A percentile compares a stretch with the other conserved stretches of the same genome.
phyloP scores from a whole-genome alignment of 2,329 filamentous ascomycete species.

The Phaeosphaeria sp. region DNA sequence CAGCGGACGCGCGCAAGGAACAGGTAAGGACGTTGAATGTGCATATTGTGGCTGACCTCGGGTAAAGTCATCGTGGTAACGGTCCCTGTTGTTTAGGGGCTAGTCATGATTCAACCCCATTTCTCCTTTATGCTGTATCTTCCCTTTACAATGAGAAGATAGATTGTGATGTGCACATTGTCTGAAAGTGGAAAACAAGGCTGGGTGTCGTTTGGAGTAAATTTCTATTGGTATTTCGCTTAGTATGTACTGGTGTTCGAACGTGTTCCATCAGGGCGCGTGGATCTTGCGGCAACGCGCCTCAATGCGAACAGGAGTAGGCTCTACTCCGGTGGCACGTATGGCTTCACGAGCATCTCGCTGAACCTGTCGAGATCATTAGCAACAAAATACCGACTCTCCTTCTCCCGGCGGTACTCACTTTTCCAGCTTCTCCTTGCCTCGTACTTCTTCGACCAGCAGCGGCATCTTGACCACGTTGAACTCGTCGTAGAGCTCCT shows the following conservation, averaged over 20 bases:
- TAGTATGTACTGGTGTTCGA: neutral
- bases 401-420: slow-evolving; percentile 33
- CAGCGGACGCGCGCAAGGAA: slow-evolving; percentile 22
- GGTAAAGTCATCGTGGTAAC: neutral
- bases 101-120: neutral
- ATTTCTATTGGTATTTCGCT: neutral
- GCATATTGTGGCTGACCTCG: neutral
- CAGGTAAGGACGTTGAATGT: slow-evolving; percentile 9
- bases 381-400: slow-evolving; percentile 5
- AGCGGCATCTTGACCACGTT: slow-evolving; percentile 99
- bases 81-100: neutral
- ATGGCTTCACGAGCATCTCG: slow-evolving; percentile 81
- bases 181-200: neutral
- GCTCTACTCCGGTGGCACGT: slow-evolving; percentile 66
- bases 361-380: slow-evolving; percentile 64
- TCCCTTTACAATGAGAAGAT: neutral
- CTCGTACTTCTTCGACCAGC: slow-evolving; percentile 92
- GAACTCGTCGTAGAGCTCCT: slow-evolving; percentile 98
- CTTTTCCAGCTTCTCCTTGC: slow-evolving; percentile 90
- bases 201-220: neutral
- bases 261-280: neutral
- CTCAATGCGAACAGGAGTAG: neutral
- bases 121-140: neutral
- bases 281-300: neutral
- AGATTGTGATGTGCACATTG: neutral